Evolutionary conservation across 139 green algal genomes (phyloP).

Genomic region (Picochlorum sp.): DNA sequence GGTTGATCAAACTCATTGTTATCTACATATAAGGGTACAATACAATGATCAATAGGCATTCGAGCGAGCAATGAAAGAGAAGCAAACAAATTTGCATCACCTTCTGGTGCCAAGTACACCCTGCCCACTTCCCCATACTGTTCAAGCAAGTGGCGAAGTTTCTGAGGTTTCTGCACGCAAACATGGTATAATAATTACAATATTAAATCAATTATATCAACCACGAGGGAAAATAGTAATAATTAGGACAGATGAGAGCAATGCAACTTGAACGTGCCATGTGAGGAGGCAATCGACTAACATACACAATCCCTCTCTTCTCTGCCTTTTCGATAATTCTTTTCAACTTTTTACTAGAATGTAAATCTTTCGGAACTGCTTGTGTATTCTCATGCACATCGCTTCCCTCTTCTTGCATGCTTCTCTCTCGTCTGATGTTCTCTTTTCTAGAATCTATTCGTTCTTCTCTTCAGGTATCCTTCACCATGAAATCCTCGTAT

Average conservation of each 20-base stretch:
- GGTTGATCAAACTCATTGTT: too few species aligned
- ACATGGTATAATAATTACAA: neutral
- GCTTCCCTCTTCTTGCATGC: neutral
- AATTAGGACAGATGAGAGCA: neutral
- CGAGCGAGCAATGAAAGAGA: neutral
- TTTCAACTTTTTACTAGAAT: constrained; percentile 6
- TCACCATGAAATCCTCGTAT: too few species aligned
- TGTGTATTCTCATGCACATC: neutral
- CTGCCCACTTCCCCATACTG: constrained; percentile 61
- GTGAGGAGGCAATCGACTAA: constrained; percentile 61
- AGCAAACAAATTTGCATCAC: constrained; percentile 8
- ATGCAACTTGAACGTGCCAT: constrained; percentile 24
- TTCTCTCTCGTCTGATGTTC: too few species aligned
- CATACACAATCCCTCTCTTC: constrained; percentile 67
- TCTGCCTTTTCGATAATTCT: constrained; percentile 14
- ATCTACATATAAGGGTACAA: neutral
- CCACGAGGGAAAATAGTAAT: neutral
- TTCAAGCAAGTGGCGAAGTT: constrained; percentile 77
- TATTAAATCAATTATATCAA: too few species aligned
- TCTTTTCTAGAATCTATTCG: too few species aligned
- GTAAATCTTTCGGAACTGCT: neutral
- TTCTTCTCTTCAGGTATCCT: too few species aligned
- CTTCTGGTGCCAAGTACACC: constrained; percentile 82
- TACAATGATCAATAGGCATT: neutral
- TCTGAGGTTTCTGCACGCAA: constrained; percentile 74